Evolutionary conservation across 768 basidiomycete species (phyloP), one percentile per base, ranked within the genome.

Genomic region (Pholiota molesta): DNA sequence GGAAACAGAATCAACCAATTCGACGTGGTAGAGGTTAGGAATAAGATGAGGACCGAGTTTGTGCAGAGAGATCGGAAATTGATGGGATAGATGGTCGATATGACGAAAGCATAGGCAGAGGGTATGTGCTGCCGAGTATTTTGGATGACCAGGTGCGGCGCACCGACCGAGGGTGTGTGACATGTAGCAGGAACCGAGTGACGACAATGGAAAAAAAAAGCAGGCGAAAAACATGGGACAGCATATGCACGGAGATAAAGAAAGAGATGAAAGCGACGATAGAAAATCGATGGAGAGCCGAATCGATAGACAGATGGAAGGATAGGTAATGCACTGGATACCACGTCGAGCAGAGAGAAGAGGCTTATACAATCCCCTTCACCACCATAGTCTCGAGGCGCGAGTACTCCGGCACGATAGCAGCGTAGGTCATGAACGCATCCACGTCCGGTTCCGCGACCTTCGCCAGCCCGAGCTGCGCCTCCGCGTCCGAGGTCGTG

Each of bases 401-500:
- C 77, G 84, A 86, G 72, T 87, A 94, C 75, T 95, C 93, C 28
- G 91, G 90, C 17, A 94, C 89, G 71, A 94, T 90, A 37, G 91
- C 86, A 19, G 92, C 91, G 71, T 95, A 95, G 0, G 89, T 85
- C 86, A 92, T 84, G 74, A 93, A 93, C 59, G 92, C 88, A 73
- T 95, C 93, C 57, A 86, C 76, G 71, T 95, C 93, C 14, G 92
- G 86, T 62, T 93, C 91, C 0, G 93, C 92, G 6, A 94, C 88
- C 74, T 92, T 93, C 33, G 86, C 88, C 52, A 94, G 74, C 16
- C 93, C 93, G 35, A 89, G 78, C 74, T 91, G 90, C 33, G 84
- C 79, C 75, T 94, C 92, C 16, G 81, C 78, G 63, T 93, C 91
- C 2, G 81, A 78, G 1, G 92, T 93, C 16, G 86, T 83, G 57